Conservation (phyloP, 176 grass and related monocot genomes). For the Raddia distichophylla region DNA sequence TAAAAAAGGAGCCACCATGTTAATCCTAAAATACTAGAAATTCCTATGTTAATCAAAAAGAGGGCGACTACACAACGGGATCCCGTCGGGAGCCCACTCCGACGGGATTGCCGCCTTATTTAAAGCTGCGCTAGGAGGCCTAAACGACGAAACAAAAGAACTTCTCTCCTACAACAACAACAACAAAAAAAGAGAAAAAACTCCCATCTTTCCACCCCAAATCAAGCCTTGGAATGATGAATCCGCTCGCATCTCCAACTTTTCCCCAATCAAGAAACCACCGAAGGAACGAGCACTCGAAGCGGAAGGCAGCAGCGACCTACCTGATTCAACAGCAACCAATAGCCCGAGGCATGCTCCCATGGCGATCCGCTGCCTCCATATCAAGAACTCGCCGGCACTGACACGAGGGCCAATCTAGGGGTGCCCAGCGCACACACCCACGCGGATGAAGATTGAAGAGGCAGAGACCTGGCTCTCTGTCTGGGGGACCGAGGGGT, state of each 20-base stretch:
- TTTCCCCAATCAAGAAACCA: background rate
- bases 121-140: background rate
- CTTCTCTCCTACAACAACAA: background rate
- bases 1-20: too few species aligned
- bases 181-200: background rate
- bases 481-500: conserved; percentile 9
- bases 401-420: conserved; percentile 26
- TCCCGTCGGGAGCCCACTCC: too few species aligned
- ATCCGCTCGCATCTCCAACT: background rate
- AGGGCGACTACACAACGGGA: too few species aligned
- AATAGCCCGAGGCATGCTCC: conserved; percentile 1
- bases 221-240: background rate
- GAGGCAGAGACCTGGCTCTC: background rate
- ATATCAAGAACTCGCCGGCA: conserved; percentile 28
- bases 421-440: background rate
- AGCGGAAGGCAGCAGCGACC: background rate
- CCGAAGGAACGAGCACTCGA: background rate
- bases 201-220: background rate
- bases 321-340: conserved; percentile 23
- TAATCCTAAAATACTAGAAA: too few species aligned
- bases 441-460: background rate
- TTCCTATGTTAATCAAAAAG: too few species aligned
- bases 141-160: background rate
- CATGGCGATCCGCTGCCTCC: background rate
- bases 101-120: too few species aligned